Evolutionary conservation across 768 basidiomycete species (phyloP), one percentile per base, ranked within the genome.

Genomic region (Tricholoma matsutake): DNA sequence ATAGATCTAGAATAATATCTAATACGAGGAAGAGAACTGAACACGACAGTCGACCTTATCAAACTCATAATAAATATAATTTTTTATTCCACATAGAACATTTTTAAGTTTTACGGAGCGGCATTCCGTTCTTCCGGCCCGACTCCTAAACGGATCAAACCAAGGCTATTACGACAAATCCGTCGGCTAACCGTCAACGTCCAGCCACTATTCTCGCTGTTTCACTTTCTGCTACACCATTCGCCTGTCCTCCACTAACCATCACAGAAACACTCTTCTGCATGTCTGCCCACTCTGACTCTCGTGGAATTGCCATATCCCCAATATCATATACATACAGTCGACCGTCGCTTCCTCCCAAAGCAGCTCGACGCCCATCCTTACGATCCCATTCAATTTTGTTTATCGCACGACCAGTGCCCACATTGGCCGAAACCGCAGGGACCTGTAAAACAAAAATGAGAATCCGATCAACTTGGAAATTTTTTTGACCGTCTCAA

Each of bases 271-370:
- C 71, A 8, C 88, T 91, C 79, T 90, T 91, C 73, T 96, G 93
- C 80, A 98, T 74, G 63, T 97, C 94, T 2, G 86, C 84, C 96
- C 96, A 98, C 73, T 98, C 96, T 5, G 85, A 82, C 74, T 98
- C 96, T 60, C 92, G 78, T 1, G 96, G 92, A 22, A 91, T 80
- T 0, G 86, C 90, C 81, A 92, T 86, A 68, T 98, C 95, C 10
- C 95, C 94, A 63, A 98, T 86, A 70, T 98, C 96, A 71, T 96
- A 98, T 35, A 99, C 83, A 74, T 97, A 96, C 61, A 99, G 75
- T 64, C 84, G 86, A 13, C 97, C 97, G 64, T 98, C 96, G 64
- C 92, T 92, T 3, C 92, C 91, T 31, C 96, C 97, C 29, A 98
- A 73, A 1, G 91, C 96, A 2, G 86, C 94, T 25, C 95, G 86